Base-by-base conservation (phyloP, 768 basidiomycete genomes). In the Neoboletus brunneissimus region DNA sequence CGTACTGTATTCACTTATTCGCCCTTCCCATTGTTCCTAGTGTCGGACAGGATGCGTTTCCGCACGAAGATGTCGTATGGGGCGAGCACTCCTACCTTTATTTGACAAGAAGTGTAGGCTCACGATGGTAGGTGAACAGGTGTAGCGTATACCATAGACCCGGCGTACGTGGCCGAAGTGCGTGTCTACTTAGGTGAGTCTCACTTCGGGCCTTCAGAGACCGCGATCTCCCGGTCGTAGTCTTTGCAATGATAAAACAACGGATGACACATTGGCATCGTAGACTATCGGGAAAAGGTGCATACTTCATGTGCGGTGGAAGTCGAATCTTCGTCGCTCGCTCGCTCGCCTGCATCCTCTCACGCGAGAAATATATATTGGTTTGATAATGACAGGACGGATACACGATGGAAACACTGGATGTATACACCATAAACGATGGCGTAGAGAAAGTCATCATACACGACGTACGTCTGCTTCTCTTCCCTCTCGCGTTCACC, bases 201-300 rank as follows among this genome's bases (percentile, higher is more conserved):
- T 18, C 13, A 2, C 23, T 37, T 15, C 5, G 9, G 6, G 9
- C 44, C 22, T 20, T 34, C 29, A 18, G 49, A 55, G 23, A 42
- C 25, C 34, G 5, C 52, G 15, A 25, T 35, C n/a, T 13, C 29
- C 23, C 2, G 54, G 10, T 6, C 22, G 22, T 23, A 15, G 20
- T 47, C 27, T 11, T 34, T 42, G 22, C 22, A 23, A 23, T 23
- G 5, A 15, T 50, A 13, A 9, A 29, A 8, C n/a, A 34, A 44
- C 2, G 15, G 34, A 53, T 52, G 16, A 58, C 35, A 7, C n/a
- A 18, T 51, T 23, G 22, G 16, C 27, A 6, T 51, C 18, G 13
- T 53, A 89, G 93, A 95, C 65, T 85, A 91, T 67, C 79, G 93
- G 56, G 93, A 94, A 76, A 91, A 93, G 84, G 91, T 86, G 45